These are phyloP conservation scores for Parascedosporium putredinis DNA, from an alignment of 2,329 filamentous ascomycete species.

Conservation along the genomic window DNA sequence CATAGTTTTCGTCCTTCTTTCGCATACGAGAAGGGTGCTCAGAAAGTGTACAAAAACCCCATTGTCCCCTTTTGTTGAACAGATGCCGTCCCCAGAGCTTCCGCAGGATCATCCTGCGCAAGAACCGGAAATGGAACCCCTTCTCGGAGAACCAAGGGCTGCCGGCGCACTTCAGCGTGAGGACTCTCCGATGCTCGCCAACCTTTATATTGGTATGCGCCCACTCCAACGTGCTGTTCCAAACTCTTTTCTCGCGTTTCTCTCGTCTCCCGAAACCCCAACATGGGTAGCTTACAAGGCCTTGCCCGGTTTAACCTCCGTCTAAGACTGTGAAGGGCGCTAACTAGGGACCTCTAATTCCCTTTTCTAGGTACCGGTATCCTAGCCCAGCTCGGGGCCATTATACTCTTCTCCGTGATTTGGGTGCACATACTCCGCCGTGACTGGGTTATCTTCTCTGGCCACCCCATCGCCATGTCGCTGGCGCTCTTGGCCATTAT, in stretches of 20 bases:
- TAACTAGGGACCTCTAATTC: too few relatives aligned
- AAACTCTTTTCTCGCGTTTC: too few relatives aligned
- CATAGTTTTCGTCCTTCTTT: too few relatives aligned
- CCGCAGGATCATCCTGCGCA: slow-evolving; percentile 41
- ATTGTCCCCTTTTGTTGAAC: slow-evolving; percentile 1
- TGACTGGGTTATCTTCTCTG: slow-evolving; percentile 69
- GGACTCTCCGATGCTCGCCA: slow-evolving; percentile 52
- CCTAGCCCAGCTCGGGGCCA: slow-evolving; percentile 66
- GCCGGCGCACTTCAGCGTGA: slow-evolving; percentile 65
- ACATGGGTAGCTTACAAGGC: too few relatives aligned
- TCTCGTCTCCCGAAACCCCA: too few relatives aligned
- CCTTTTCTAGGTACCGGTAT: slow-evolving; percentile 69
- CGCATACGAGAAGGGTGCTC: too few relatives aligned
- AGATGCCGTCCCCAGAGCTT: slow-evolving; percentile 60
- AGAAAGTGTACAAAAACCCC: too few relatives aligned
- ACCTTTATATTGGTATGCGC: slow-evolving; percentile 61
- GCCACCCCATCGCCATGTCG: slow-evolving; percentile 66
- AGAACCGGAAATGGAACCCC: slow-evolving; percentile 28
- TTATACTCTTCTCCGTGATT: slow-evolving; percentile 65
- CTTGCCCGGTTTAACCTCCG: too few relatives aligned
- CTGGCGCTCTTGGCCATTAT: slow-evolving; percentile 63
- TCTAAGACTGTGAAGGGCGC: too few relatives aligned
- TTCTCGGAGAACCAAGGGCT: slow-evolving; percentile 35
- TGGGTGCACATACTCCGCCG: slow-evolving; percentile 69
- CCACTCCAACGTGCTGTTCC: neutral